Conservation (phyloP, 1,139 yeast species). For the Blastobotrys persicus region DNA sequence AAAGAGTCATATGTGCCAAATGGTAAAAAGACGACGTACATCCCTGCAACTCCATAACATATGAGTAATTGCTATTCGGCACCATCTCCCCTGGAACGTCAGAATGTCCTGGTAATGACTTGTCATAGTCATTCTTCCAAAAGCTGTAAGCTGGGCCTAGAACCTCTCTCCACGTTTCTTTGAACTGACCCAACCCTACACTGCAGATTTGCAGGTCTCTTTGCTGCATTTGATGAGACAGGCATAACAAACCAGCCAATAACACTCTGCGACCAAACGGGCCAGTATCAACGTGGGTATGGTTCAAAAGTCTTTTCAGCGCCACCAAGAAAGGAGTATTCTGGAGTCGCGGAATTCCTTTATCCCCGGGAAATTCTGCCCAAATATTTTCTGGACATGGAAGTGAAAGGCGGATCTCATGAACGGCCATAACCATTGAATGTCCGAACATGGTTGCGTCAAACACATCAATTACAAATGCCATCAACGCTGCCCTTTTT, state of each 20-base stretch:
- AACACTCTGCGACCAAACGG: slow-evolving; percentile 64
- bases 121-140: slow-evolving; percentile 42
- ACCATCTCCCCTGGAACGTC: slow-evolving; percentile 9
- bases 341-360: slow-evolving; percentile 27
- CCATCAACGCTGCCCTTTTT: slow-evolving; percentile 75
- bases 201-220: slow-evolving; percentile 56
- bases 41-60: slow-evolving; percentile 27
- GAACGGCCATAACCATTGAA: slow-evolving; percentile 62
- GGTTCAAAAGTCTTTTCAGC: slow-evolving; percentile 53
- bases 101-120: slow-evolving; percentile 13
- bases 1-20: slow-evolving; percentile 67
- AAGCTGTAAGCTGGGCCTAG: slow-evolving; percentile 60
- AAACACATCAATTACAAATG: slow-evolving; percentile 73
- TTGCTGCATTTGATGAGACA: slow-evolving; percentile 74
- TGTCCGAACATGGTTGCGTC: slow-evolving; percentile 84
- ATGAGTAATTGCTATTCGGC: slow-evolving; percentile 18
- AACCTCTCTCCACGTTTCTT: slow-evolving; percentile 60
- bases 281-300: slow-evolving; percentile 48
- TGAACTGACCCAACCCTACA: slow-evolving; percentile 43
- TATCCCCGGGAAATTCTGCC: slow-evolving; percentile 48
- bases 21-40: slow-evolving; percentile 33
- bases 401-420: slow-evolving; percentile 65
- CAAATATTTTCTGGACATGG: slow-evolving; percentile 81
- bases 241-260: slow-evolving; percentile 66
- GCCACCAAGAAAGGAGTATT: slow-evolving; percentile 50